Conservation (phyloP, 1,139 yeast species). For the Scheffersomyces titani region DNA sequence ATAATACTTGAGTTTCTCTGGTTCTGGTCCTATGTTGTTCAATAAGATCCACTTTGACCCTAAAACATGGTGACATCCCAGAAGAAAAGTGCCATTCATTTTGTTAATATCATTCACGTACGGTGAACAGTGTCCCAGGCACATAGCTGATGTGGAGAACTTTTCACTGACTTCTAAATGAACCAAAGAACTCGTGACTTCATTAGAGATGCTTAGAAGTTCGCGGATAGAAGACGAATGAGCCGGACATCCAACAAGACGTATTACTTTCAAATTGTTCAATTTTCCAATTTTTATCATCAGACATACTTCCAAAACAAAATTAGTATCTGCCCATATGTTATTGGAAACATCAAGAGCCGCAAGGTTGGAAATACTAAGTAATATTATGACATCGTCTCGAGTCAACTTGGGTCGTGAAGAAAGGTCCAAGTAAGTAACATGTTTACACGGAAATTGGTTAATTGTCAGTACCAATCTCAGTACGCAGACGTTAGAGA, state of each 20-base stretch:
- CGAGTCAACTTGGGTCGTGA: slow-evolving; percentile 12
- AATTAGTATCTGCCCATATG: slow-evolving; percentile 30
- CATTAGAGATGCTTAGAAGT: neutral
- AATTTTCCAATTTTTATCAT: slow-evolving; percentile 24
- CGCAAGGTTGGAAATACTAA: slow-evolving; percentile 30
- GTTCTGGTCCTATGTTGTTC: neutral
- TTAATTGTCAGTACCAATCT: neutral
- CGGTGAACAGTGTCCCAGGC: neutral
- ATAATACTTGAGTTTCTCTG: neutral
- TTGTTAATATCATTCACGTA: neutral
- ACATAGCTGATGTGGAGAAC: neutral
- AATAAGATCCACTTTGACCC: neutral
- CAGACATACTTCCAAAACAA: slow-evolving; percentile 24
- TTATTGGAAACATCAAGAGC: slow-evolving; percentile 36
- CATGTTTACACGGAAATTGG: neutral
- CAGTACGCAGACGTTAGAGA: slow-evolving; percentile 18
- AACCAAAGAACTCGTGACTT: neutral
- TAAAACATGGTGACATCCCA: neutral
- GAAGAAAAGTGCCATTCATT: neutral
- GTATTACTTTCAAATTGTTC: slow-evolving; percentile 23
- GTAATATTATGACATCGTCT: slow-evolving; percentile 28
- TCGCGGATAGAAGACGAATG: slow-evolving; percentile 12
- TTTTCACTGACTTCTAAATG: neutral
- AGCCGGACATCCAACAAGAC: slow-evolving; percentile 26
- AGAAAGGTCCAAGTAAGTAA: slow-evolving; percentile 11